Percentiles rank a stretch among this genome's conserved stretches.
phyloP scores from a whole-genome alignment of 257 asterid species.

The Solanum medicagineum region DNA sequence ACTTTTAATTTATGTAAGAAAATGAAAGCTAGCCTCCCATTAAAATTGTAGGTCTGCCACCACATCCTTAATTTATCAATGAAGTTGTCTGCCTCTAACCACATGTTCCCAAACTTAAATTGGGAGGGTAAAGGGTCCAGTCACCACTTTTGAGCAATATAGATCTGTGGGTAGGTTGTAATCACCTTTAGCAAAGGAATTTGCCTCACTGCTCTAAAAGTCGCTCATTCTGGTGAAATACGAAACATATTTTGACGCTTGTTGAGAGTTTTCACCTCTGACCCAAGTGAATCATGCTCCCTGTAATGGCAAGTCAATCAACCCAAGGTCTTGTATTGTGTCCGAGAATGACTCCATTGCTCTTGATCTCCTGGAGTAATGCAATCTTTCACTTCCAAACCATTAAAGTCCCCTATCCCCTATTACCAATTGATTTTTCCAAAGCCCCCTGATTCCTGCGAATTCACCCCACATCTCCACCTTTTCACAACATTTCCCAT shows the following conservation, averaged over 20 bases:
- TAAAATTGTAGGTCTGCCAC: neutral
- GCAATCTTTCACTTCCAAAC: too few species aligned
- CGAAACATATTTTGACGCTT: too few species aligned
- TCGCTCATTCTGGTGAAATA: neutral
- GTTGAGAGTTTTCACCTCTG: too few species aligned
- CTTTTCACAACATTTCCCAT: neutral
- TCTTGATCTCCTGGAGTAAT: too few species aligned
- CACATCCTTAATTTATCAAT: neutral
- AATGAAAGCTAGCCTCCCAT: neutral
- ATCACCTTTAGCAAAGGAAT: neutral
- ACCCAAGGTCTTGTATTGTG: too few species aligned
- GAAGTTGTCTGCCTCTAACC: neutral
- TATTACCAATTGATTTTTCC: neutral
- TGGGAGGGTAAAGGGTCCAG: neutral
- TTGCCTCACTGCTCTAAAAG: neutral
- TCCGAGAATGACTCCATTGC: too few species aligned
- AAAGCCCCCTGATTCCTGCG: neutral
- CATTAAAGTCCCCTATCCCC: neutral
- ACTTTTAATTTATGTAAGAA: neutral
- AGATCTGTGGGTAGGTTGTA: neutral
- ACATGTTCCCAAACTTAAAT: neutral
- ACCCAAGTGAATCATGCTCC: too few species aligned
- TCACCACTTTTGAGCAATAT: neutral
- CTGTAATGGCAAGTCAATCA: too few species aligned
- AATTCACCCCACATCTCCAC: neutral